Evolutionary conservation across 2,329 filamentous ascomycete genomes (phyloP).

Genomic region (Aspergillus proliferans): DNA sequence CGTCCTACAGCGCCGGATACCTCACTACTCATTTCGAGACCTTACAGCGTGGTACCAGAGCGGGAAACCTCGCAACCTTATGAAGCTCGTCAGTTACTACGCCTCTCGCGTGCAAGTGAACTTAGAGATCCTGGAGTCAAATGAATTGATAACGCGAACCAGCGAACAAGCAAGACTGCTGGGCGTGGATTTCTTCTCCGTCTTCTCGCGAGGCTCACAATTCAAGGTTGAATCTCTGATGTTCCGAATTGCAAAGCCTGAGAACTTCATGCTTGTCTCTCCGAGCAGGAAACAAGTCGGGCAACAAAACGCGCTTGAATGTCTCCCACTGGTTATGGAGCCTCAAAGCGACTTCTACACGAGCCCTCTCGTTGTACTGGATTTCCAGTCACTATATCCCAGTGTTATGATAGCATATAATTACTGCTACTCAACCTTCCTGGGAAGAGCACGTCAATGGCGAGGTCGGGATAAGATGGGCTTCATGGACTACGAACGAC

Average conservation of each 20-base stretch:
- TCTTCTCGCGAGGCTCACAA: slow-evolving; percentile 89
- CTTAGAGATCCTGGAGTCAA: slow-evolving; percentile 83
- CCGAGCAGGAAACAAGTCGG: slow-evolving; percentile 89
- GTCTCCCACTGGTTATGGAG: slow-evolving; percentile 93
- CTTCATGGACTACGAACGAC: slow-evolving; percentile 77
- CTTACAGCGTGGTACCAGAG: slow-evolving; percentile 78
- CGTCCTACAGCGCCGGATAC: slow-evolving; percentile 76
- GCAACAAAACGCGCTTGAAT: slow-evolving; percentile 88
- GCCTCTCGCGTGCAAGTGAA: slow-evolving; percentile 69
- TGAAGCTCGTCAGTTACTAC: slow-evolving; percentile 74
- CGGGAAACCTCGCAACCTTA: slow-evolving; percentile 60
- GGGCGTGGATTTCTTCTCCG: slow-evolving; percentile 93
- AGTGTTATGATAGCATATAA: slow-evolving; percentile 99
- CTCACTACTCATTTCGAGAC: slow-evolving; percentile 74
- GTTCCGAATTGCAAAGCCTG: slow-evolving; percentile 96
- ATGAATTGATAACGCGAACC: slow-evolving; percentile 80
- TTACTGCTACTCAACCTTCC: slow-evolving; percentile 94
- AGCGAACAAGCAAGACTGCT: slow-evolving; percentile 91
- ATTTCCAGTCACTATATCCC: slow-evolving; percentile 94
- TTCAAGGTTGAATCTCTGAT: slow-evolving; percentile 99
- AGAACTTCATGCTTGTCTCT: slow-evolving; percentile 85
- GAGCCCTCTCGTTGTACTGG: slow-evolving; percentile 80
- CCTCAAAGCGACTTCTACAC: slow-evolving; percentile 91
- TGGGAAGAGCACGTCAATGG: slow-evolving; percentile 81
- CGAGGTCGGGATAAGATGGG: slow-evolving; percentile 92